Base-by-base conservation (phyloP, 2,329 filamentous ascomycete species). In the Calonectria crousiana region DNA sequence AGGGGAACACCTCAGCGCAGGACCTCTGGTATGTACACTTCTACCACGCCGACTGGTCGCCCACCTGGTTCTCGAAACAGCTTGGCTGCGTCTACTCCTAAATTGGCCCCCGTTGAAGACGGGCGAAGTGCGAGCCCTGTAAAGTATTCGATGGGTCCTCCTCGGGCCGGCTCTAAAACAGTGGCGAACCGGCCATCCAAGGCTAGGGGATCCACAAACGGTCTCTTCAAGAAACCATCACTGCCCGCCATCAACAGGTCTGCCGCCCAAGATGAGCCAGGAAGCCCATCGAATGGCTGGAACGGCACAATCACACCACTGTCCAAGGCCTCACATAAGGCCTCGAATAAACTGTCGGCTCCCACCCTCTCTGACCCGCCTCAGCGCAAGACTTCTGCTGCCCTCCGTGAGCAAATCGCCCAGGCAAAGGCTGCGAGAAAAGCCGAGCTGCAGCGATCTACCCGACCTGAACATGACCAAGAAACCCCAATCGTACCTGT, bases 321-420 rank as follows among this genome's bases (percentile, higher is more conserved):
- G 58, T 26, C 78, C 47, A 77, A 71, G 14, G 1, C 65, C 20
- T 44, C 41, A n/a, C 20, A 44, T 6, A 74, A 68, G 5, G 62
- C 74, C 8, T 72, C 75, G 1, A 41, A 71, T 0, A 78, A 79
- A 18, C 74, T 77, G 14, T 68, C 78, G 26, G 72, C 77, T 9
- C 79, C 79, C 0, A 38, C 36, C 14, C 34, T 62, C 16, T 28
- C 56, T 20, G 56, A 62, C 34, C 56, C 56, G 36, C 73, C 84
- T 0, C 82, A 78, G 68, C 83, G 86, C 49, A 97, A 94, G 79
- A 95, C 95, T 0, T 98, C 96, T 0, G 88, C 90, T 20, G 93
- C 95, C 0, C 86, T 99, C 18, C 92, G 97, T 41, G 95, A 98
- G 67, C 96, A 97, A 69, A 98, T 98, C 76, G 95, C 96, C 47